Conservation (phyloP, 2,329 filamentous ascomycete genomes). For the Elsinoe fawcettii region DNA sequence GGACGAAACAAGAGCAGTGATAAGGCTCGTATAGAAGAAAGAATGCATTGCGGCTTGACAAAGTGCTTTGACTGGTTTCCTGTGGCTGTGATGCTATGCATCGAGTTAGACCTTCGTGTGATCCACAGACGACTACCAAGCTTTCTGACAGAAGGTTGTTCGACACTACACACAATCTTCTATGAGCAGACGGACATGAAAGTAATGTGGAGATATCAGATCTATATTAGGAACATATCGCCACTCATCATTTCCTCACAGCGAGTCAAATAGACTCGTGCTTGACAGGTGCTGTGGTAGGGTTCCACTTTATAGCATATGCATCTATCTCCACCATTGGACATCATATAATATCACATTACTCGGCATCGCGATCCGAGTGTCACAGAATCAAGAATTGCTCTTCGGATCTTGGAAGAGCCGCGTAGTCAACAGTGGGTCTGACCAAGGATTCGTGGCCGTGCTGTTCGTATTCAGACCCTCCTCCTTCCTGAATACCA, state of each 20-base stretch:
- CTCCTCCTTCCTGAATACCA: background rate
- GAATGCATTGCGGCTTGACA: background rate
- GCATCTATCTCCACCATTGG: background rate
- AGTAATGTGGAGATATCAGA: no score
- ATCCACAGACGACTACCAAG: no score
- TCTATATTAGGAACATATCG: no score
- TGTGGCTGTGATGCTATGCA: background rate
- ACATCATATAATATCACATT: background rate
- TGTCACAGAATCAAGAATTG: background rate
- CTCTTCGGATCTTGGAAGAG: background rate
- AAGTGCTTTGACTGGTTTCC: background rate
- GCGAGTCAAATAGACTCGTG: background rate
- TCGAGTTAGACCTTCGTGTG: no score
- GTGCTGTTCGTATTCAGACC: background rate
- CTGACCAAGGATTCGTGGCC: background rate
- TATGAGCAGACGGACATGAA: no score
- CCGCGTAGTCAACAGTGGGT: background rate
- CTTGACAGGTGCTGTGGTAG: background rate
- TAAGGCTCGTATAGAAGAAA: background rate
- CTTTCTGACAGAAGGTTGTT: no score
- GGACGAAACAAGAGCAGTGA: background rate
- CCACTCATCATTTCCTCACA: no score
- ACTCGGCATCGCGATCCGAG: background rate
- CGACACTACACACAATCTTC: no score
- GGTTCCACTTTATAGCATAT: background rate